Evolutionary conservation across 2,329 filamentous ascomycete genomes (phyloP).

Genomic region (Pezicula neosporulosa): DNA sequence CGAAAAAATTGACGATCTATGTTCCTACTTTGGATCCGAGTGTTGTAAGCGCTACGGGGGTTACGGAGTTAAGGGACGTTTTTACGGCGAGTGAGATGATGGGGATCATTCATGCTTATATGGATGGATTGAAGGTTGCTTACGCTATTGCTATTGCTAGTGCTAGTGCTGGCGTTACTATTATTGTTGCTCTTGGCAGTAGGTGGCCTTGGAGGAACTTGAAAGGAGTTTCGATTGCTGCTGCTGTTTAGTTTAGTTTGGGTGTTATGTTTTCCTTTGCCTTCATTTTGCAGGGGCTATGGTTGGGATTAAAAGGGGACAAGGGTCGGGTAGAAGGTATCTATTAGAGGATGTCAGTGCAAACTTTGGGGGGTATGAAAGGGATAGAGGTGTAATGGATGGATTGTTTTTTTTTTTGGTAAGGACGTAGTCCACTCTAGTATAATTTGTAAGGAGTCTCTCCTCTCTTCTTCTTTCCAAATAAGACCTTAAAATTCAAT

Average conservation of each 20-base stretch:
- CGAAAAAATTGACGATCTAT: slow-evolving; percentile 29
- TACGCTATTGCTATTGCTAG: slow-evolving; percentile 53
- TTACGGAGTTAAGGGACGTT: slow-evolving; percentile 51
- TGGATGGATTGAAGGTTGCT: slow-evolving; percentile 58
- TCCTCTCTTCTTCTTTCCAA: no score
- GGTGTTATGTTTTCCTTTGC: neutral
- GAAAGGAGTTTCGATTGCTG: slow-evolving; percentile 20
- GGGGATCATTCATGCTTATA: slow-evolving; percentile 59
- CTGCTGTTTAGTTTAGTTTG: slow-evolving; percentile 14
- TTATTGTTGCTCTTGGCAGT: slow-evolving; percentile 30
- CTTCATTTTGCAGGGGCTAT: no score
- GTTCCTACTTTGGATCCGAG: slow-evolving; percentile 34
- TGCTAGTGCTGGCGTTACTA: slow-evolving; percentile 38
- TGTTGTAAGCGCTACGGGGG: slow-evolving; percentile 39
- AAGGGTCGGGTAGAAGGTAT: no score
- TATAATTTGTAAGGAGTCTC: no score
- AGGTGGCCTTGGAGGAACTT: slow-evolving; percentile 36
- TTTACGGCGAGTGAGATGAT: slow-evolving; percentile 46
- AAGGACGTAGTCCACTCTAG: no score
- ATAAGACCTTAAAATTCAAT: no score
- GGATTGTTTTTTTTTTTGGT: no score
- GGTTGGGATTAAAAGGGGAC: no score
- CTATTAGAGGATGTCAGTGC: no score
- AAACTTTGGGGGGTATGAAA: no score
- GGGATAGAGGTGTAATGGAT: no score